Base-by-base conservation (phyloP, 2,329 filamentous ascomycete genomes). In the Fusarium tricinctum region DNA sequence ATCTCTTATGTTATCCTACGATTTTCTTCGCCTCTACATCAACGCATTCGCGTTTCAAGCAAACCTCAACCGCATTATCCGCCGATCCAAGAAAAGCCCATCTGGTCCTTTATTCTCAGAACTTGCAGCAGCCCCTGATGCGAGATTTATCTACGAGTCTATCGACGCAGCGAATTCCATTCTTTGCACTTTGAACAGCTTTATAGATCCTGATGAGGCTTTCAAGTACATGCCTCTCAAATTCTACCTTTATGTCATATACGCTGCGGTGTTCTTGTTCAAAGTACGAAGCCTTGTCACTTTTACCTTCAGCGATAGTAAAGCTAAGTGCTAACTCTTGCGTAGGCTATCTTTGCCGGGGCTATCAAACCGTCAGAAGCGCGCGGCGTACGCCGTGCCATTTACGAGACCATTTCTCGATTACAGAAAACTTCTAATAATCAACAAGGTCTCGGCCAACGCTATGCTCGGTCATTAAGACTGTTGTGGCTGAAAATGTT, bases 1-100 rank as follows among this genome's bases (percentile, higher is more conserved):
- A 5, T 91, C 87, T 7, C 78, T 93, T 4, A 82, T 91, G 23
- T 83, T 93, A 72, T 91, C 89, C 0, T 92, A 92, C 72, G 89
- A 92, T 69, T 93, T 92, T 72, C 79, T 93, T 3, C 85, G 90
- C 8, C 82, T 93, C 1, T 93, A 93, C 75, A 91, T 90, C 49
- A 92, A 92, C 60, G 90, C 91, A 0, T 93, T 92, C 73, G 91
- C 90, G 2, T 92, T 92, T 69, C 91, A 93, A 74, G 90, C 91
- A 4, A 91, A 89, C 86, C 49, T 87, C 78, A 70, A 85, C 83
- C 73, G 85, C 77, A 56, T 78, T 79, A 67, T 82, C 7, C 46
- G 74, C 9, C 58, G 70, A 39, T 68, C 70, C 13, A 76, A 46
- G 77, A 78, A 68, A 72, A 74, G 20, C 73, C 81, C 66, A 70